A percentile compares a stretch with the other conserved stretches of the same genome.
Conservation (phyloP, 1,284 basidiomycete genomes). For the Puccinia novopanici region DNA sequence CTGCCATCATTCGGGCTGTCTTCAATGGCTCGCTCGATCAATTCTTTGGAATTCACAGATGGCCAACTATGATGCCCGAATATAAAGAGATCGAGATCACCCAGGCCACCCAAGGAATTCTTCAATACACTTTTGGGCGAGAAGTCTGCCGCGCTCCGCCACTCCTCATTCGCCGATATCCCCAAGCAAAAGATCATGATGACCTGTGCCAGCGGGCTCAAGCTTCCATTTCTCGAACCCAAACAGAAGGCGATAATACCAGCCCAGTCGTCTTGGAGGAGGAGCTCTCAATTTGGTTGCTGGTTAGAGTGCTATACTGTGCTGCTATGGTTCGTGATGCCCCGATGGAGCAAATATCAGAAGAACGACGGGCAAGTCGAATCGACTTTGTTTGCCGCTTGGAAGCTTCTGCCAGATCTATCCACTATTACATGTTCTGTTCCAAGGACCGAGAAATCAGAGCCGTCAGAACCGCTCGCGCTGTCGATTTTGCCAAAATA, state of each 20-base stretch:
- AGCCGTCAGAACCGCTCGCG: slow-evolving; percentile 23
- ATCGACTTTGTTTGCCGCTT: slow-evolving; percentile 27
- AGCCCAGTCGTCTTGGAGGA: slow-evolving; percentile 30
- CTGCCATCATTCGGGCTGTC: slow-evolving; percentile 45
- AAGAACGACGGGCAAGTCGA: slow-evolving; percentile 21
- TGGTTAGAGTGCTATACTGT: slow-evolving; percentile 38
- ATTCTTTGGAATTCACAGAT: slow-evolving; percentile 35
- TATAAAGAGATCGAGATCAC: slow-evolving; percentile 21
- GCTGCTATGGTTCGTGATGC: slow-evolving; percentile 31
- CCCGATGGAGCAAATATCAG: slow-evolving; percentile 1
- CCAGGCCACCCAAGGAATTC: slow-evolving; percentile 12
- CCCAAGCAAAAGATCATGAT: slow-evolving; percentile 25
- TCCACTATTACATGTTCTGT: slow-evolving; percentile 43
- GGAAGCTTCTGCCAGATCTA: slow-evolving; percentile 32
- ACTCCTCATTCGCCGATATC: slow-evolving; percentile 32
- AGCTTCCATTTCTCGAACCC: slow-evolving; percentile 6
- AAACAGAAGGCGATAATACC: slow-evolving; percentile 1
- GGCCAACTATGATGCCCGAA: not conserved
- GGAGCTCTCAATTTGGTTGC: slow-evolving; percentile 45
- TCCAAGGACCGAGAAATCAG: slow-evolving; percentile 35
- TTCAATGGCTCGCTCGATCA: slow-evolving; percentile 39
- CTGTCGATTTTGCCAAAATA: slow-evolving; percentile 36
- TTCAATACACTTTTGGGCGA: slow-evolving; percentile 11
- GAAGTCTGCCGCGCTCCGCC: slow-evolving; percentile 22
- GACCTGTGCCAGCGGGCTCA: slow-evolving; percentile 39